phyloP scores from a whole-genome alignment of 2,329 filamentous ascomycete species.

The Fusarium sp. region DNA sequence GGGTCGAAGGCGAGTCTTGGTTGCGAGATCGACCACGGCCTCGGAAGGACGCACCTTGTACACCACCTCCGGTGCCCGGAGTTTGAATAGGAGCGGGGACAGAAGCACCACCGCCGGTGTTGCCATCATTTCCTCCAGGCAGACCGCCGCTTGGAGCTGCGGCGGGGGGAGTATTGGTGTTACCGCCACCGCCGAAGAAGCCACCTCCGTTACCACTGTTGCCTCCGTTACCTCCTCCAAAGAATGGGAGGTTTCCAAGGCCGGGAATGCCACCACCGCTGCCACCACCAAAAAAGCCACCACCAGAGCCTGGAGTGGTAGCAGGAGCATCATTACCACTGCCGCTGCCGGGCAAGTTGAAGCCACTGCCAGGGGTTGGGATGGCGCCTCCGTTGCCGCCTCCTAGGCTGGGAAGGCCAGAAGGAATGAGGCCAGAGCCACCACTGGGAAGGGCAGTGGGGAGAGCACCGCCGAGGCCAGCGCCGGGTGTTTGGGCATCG shows the following conservation, averaged over 20 bases:
- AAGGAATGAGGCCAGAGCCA: constrained; percentile 9
- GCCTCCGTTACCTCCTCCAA: constrained; percentile 1
- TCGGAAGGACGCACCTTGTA: background rate
- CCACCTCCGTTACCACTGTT: constrained; percentile 2
- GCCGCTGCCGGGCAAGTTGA: background rate
- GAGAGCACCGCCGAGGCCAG: constrained; percentile 16
- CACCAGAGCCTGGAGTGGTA: background rate
- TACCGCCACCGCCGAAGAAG: background rate
- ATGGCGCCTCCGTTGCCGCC: background rate
- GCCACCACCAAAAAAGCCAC: background rate
- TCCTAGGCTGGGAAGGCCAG: constrained; percentile 6
- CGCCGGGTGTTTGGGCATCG: constrained; percentile 20
- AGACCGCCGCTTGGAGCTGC: constrained; percentile 5
- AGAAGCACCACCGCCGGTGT: background rate
- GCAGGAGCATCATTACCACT: background rate
- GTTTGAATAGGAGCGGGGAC: background rate
- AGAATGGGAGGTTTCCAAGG: constrained; percentile 8
- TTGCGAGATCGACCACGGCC: background rate
- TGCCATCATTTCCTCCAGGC: constrained; percentile 2
- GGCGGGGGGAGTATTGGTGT: background rate
- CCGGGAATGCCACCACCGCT: background rate
- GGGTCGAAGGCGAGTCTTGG: background rate
- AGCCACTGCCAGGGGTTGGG: constrained; percentile 3
- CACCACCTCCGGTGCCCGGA: background rate
- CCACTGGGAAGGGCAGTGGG: constrained; percentile 17